Base-by-base conservation (phyloP, 2,329 filamentous ascomycete genomes). In the Amauroascus verrucosus region DNA sequence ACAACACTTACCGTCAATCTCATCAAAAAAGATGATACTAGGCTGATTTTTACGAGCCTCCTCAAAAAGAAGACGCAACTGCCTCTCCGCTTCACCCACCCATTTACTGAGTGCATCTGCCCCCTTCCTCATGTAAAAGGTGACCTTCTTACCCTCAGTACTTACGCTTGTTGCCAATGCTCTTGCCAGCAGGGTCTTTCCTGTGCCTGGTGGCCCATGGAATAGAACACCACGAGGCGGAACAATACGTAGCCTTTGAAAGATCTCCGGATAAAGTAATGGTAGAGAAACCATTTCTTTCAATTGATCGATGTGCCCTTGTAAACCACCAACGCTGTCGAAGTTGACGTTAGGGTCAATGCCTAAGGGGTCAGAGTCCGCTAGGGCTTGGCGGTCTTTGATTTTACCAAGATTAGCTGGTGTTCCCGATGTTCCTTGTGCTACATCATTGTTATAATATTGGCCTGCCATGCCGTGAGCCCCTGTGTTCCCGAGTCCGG, bases 1-100 rank as follows among this genome's bases (percentile, higher is more conserved):
- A 5, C 37, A n/a, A 16, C 32, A 53, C 67, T 64, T 62, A 75
- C 93, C 93, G 71, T 98, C 93, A 61, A 98, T 98, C 69, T 98
- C 93, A 67, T 98, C 93, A 62, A 98, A 97, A 75, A 98, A 98
- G 68, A 98, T 98, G 70, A 98, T 98, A 68, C 91, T 97, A 0
- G 93, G 93, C 64, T 98, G 93, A 1, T 86, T 97, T 67, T 89
- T 93, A 57, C 91, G 81, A 14, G 93, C 93, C 70, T 98, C 93
- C 63, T 97, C 93, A 59, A 98, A 98, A 4, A 98, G 77, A 54
- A 97, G 74, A 44, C 93, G 84, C 51, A 98, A 80, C 67, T 98
- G 93, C 70, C 91, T 85, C 71, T 98, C 93, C 8, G 94, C 93
- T 70, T 98, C 93, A 65, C 93, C 93, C 50, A 98, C 93, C 93